Base-by-base conservation (phyloP, 2,329 filamentous ascomycete genomes). In the Claviceps arundinis region DNA sequence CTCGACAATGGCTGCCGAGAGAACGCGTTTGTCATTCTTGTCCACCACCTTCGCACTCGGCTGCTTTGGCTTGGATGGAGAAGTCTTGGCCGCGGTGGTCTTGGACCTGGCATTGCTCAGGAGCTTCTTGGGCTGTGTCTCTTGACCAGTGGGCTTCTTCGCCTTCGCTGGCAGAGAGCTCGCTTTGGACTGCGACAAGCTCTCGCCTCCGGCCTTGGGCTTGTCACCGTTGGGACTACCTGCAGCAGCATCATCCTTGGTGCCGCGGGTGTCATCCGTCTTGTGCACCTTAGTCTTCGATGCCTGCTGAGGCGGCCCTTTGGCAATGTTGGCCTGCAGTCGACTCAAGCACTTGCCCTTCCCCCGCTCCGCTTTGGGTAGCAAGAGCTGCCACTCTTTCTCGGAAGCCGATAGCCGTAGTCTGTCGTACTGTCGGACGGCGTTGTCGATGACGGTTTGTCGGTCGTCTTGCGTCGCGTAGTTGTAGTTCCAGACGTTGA, bases 401-500 rank as follows among this genome's bases (percentile, higher is more conserved):
- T 82, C 79, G 1, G 73, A 73, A 2, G 73, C 67, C 6, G 73
- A 75, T 34, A 84, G 57, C 40, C 81, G 71, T 63, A 77, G 72
- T 61, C 75, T 78, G 62, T 84, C 81, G 56, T 76, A 84, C 51
- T 74, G 68, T 54, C 70, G 74, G 53, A 82, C 72, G 14, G 81
- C 80, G 57, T 81, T 75, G 65, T 85, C 72, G 61, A 84, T 76
- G 56, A 78, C 74, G 59, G 73, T 67, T 62, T 87, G 71, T 34
- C 81, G 75, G 55, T 80, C 73, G 37, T 76, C 73, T 17, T 72
- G 65, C 40, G 64, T 70, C 45, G 70, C 68, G 60, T 84, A 84
- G 30, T 75, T 68, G 62, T 81, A 82, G 53, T 73, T 75, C 73
- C 77, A 84, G 22, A 82, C 77, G 57, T 84, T 80, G 14, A 84